These are phyloP conservation scores for Venturia asperata DNA, from an alignment of 2,329 filamentous ascomycete genomes.

Conservation along the genomic window DNA sequence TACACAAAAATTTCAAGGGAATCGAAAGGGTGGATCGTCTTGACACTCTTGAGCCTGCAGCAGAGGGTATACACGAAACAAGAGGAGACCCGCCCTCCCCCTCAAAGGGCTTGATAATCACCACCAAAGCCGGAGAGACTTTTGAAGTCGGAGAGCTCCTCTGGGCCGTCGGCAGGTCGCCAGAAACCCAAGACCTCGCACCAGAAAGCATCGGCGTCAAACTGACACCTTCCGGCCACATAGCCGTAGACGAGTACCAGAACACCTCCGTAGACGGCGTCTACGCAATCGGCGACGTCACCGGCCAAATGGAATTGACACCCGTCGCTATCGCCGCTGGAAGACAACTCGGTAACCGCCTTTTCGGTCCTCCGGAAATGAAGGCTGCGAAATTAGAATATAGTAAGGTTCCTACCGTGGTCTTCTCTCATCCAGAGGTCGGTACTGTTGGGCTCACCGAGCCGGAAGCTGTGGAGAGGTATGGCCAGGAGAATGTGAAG, in stretches of 20 bases:
- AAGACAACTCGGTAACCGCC: too few species aligned
- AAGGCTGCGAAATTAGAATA: too few species aligned
- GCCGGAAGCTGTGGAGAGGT: too few species aligned
- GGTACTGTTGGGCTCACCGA: too few species aligned
- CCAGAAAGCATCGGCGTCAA: conserved; percentile 39
- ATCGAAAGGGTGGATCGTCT: conserved; percentile 44
- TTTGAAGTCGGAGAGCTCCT: conserved; percentile 44
- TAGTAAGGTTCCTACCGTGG: too few species aligned
- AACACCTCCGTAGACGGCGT: conserved; percentile 42
- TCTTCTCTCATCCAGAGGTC: too few species aligned
- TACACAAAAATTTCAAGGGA: conserved; percentile 41
- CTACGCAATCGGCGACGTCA: conserved; percentile 47
- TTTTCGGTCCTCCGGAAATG: too few species aligned
- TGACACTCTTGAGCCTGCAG: conserved; percentile 21
- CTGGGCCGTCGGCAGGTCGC: conserved; percentile 44
- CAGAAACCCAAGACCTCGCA: conserved; percentile 39
- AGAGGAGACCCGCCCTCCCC: conserved; percentile 8
- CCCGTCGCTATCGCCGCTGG: too few species aligned
- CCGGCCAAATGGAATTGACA: conserved; percentile 45
- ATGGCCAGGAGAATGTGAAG: conserved; percentile 45
- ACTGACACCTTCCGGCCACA: conserved; percentile 33
- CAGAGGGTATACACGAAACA: conserved; percentile 26
- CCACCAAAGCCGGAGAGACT: conserved; percentile 37
- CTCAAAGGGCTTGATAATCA: conserved; percentile 39
- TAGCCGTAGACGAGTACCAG: conserved; percentile 45